Conservation (phyloP, 768 basidiomycete genomes). For the Agrocybe praecox region DNA sequence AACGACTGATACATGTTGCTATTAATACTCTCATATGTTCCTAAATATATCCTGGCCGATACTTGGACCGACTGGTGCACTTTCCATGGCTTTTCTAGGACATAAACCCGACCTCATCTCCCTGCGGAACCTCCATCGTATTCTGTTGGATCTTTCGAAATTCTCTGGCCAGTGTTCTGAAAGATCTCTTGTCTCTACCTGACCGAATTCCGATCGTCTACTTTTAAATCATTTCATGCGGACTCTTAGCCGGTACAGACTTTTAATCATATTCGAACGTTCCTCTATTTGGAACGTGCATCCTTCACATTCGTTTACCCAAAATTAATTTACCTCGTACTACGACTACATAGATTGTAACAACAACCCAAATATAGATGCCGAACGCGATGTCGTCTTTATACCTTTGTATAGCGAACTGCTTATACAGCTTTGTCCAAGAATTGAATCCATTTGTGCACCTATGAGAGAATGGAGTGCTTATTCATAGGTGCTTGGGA, state of each 20-base stretch:
- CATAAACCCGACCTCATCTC: neutral
- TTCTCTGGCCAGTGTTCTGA: neutral
- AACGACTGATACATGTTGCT: conserved; percentile 2
- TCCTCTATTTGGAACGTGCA: neutral
- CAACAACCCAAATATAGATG: conserved; percentile 13
- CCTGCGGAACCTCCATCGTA: neutral
- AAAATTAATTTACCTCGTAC: conserved; percentile 9
- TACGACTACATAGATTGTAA: conserved; percentile 7
- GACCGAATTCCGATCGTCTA: neutral
- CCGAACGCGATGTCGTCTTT: neutral
- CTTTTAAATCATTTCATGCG: neutral
- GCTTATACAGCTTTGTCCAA: neutral
- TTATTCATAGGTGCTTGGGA: conserved; percentile 8
- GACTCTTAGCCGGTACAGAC: neutral
- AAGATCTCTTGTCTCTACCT: neutral
- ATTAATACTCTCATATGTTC: neutral
- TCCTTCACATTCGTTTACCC: neutral
- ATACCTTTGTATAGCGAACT: neutral
- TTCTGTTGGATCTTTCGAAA: neutral
- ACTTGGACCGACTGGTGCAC: neutral
- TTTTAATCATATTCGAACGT: neutral
- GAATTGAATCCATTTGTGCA: neutral
- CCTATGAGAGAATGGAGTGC: neutral
- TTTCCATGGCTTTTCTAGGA: neutral
- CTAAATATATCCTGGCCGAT: neutral